phyloP scores from a whole-genome alignment of 176 grass and related monocot species.

The Phragmites australis region DNA sequence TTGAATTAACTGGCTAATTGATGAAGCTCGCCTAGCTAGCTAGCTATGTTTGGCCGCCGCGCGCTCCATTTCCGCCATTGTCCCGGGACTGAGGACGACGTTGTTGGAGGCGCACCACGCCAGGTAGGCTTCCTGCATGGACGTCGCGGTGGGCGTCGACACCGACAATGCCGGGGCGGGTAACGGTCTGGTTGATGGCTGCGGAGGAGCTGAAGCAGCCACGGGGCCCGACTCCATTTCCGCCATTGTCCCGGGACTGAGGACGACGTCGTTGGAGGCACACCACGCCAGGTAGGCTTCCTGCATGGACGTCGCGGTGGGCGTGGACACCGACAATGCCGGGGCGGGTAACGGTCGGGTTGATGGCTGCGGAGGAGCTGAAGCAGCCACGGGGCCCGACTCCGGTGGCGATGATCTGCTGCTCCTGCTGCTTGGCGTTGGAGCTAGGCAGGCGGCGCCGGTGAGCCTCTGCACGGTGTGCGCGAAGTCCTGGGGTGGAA shows the following conservation, averaged over 20 bases:
- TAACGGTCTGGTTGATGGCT: not conserved
- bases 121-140: constrained; percentile 43
- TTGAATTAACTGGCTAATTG: no score
- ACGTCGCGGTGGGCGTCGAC: not conserved
- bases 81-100: constrained; percentile 17
- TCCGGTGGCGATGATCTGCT: not conserved
- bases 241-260: constrained; percentile 27
- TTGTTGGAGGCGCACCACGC: constrained; percentile 38
- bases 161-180: not conserved
- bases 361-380: not conserved
- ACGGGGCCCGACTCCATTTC: not conserved
- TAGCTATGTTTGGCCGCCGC: not conserved
- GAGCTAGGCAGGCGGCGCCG: not conserved
- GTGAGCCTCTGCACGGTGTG: constrained; percentile 42
- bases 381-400: not conserved
- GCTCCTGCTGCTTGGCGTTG: not conserved
- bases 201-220: not conserved
- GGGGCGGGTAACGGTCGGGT: not conserved
- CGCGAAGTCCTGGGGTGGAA: constrained; percentile 37
- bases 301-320: constrained; percentile 16
- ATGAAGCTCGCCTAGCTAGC: no score
- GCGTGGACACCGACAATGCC: not conserved
- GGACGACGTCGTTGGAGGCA: constrained; percentile 17
- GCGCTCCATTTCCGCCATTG: not conserved
- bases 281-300: constrained; percentile 44